Base-by-base conservation (phyloP, 2,329 filamentous ascomycete genomes). In the Exophiala viscosa region DNA sequence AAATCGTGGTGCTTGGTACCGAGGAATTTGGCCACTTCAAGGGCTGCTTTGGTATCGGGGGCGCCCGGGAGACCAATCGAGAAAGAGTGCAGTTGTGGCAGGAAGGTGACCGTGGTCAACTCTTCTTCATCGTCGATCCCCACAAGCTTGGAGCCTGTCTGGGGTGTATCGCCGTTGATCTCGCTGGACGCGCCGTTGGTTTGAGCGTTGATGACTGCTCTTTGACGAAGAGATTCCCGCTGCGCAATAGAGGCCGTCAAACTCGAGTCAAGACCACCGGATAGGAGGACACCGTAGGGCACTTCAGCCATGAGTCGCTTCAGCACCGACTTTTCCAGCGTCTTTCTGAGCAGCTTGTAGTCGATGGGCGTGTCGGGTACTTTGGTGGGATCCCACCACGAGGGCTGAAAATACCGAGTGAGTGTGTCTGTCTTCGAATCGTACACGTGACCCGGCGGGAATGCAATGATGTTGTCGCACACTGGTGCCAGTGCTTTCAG, bases 261-360 rank as follows among this genome's bases (percentile, higher is more conserved):
- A 70, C 90, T 96, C 42, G 93, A 99, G 73, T 99, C 93, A 46
- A 99, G 80, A 64, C 93, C 93, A 66, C 93, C 93, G 47, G 93
- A 99, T 45, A 99, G 79, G 54, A 99, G 76, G 17, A 99, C 93
- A 72, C 93, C 93, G 70, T 96, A 99, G 13, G 93, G 93, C 33
- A 99, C 93, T 74, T 99, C 93, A 17, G 93, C 93, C 93, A 99
- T 99, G 70, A 99, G 80, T 62, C 93, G 86, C 78, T 99, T 99
- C 67, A 92, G 84, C 52, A 99, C 93, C 9, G 93, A 85, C 72
- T 85, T 88, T 79, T 97, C 93, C 55, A 99, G 79, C 1, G 86
- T 85, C 67, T 86, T 81, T 61, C 93, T 84, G 63, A 99, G 80
- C 48, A 83, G 69, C 77, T 87, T 95, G 69, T 90, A 84, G 74